Base-by-base conservation (phyloP, 345 rosid genomes). In the Hibiscus tridactylites region DNA sequence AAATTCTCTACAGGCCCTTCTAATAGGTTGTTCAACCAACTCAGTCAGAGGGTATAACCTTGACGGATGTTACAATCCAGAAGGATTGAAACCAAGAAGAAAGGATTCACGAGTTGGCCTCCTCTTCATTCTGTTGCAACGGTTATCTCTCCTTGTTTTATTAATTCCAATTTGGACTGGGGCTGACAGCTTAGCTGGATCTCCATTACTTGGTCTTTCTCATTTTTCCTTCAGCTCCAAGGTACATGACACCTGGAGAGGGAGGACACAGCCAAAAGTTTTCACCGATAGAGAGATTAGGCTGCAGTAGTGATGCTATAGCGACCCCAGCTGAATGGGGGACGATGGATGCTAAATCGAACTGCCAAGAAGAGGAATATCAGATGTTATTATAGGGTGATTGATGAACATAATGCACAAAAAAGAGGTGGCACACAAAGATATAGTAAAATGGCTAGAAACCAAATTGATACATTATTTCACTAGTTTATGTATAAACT, bases 331-430 rank as follows among this genome's bases (percentile, higher is more conserved):
- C 79, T 50, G 94, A 82, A 70, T 86, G 96, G 9, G 89, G 78
- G 50, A 84, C 90, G 91, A 71, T 44, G 85, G 82, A 75, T 81
- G 92, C 80, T 87, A 92, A 65, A 91, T 84, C 16, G 96, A 84
- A 71, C 95, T 88, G 88, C 7, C 35, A 3, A 28, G 3, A 15
- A 4, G 26, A 9, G 16, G 59, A 28, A 47, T 67, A 57, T 16
- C 50, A 46, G n/a, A 39, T 58, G 24, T 21, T 21, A 63, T 16
- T 3, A 11, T 11, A 52, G 24, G 15, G 28, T n/a, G 54, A 31
- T 15, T 0, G 1, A 5, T 19, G 56, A 33, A 64, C 61, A 33
- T 47, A 15, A 56, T 53, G 70, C 64, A 12, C 35, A 44, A 39
- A 21, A 21, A 21, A 8, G 9, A 6, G 6, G 35, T 1, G 15